These are phyloP conservation scores for Ananas comosus DNA, from an alignment of 176 grass and related monocot species.

Conservation along the genomic window DNA sequence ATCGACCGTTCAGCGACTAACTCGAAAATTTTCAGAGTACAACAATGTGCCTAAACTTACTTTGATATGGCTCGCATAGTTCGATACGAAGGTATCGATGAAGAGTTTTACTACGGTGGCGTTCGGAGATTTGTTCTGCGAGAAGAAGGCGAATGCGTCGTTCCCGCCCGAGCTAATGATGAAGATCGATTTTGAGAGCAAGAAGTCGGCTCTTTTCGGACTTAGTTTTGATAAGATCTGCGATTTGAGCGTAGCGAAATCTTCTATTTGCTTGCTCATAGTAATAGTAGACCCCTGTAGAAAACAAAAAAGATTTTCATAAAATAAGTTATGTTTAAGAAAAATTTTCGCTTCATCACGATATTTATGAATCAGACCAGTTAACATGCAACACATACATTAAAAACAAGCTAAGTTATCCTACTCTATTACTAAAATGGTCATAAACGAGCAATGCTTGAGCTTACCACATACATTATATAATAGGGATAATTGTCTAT, in stretches of 20 bases:
- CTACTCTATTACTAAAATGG: too few relatives aligned
- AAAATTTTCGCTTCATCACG: too few relatives aligned
- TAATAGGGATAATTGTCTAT: too few relatives aligned
- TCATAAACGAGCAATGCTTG: too few relatives aligned
- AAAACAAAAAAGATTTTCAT: neutral
- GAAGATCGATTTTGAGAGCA: conserved; percentile 60
- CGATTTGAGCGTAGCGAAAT: conserved; percentile 43
- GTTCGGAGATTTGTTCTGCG: conserved; percentile 28
- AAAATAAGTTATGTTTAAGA: too few relatives aligned
- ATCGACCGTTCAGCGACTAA: conserved; percentile 1
- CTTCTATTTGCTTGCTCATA: conserved; percentile 52
- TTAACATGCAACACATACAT: neutral
- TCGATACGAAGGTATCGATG: conserved; percentile 35
- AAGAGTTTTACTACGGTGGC: conserved; percentile 28
- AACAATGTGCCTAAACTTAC: conserved; percentile 8
- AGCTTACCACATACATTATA: too few relatives aligned
- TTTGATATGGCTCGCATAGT: conserved; percentile 48
- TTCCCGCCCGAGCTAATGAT: conserved; percentile 50
- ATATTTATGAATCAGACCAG: neutral
- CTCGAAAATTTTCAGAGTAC: neutral
- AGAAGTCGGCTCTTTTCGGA: neutral
- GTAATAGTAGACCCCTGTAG: conserved; percentile 46
- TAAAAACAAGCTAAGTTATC: too few relatives aligned
- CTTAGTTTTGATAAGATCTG: conserved; percentile 24
- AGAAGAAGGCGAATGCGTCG: conserved; percentile 45